Evolutionary conservation across 1,139 yeast species (phyloP), one percentile per base, ranked within the genome.

Genomic region (Suzukiozyma palmioleophila): DNA sequence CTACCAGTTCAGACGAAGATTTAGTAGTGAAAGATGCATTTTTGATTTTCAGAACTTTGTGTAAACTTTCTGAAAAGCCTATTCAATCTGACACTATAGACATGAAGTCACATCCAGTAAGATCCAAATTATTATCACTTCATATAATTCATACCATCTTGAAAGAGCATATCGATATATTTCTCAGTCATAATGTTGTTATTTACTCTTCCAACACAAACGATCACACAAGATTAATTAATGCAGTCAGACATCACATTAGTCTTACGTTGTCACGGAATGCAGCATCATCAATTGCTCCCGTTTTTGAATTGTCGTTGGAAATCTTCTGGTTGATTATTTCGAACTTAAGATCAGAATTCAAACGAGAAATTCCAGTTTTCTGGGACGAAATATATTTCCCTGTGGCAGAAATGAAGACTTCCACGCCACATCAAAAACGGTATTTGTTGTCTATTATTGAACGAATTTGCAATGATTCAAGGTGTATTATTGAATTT

Each of bases 261-360:
- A 85, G 96, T 54, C 73, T 88, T 36, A 75, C 92, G 3, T 70
- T 94, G 40, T 85, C 96, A 0, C 78, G 95, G 57, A 94, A 94
- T 62, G 96, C 97, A 0, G 94, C 97, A 0, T 87, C 95, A 25
- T 85, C 92, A 3, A 72, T 88, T 39, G 87, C 96, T 0, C 94
- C 97, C 1, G 95, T 92, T 9, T 94, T 86, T 61, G 97, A 92
- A 55, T 77, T 92, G 15, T 82, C 95, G 2, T 73, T 94, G 36
- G 98, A 94, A 59, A 89, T 94, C 14, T 89, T 90, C 62, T 92
- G 97, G 96, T 66, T 90, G 37, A 71, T 94, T 49, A 71, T 90
- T 36, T 79, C 90, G 16, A 85, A 89, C 51, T 68, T 94, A 51
- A 78, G 98, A 54, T 77, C 85, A 6, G 94, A 86, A 50, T 89